Conservation (phyloP, 2,329 filamentous ascomycete species). For the Acrocalymma vagum region DNA sequence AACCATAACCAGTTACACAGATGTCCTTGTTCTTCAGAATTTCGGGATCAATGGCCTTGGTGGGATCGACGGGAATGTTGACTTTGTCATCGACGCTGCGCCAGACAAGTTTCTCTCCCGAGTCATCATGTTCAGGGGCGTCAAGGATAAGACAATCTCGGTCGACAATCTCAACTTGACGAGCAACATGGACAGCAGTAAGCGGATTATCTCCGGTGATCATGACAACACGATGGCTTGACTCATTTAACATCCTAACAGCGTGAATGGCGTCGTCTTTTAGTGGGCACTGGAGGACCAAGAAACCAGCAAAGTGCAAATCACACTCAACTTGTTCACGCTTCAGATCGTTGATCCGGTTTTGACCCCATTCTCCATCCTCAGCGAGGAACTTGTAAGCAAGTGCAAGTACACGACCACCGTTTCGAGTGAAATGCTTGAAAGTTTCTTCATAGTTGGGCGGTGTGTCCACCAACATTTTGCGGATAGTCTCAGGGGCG, state of each 20-base stretch:
- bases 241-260: constrained; percentile 97
- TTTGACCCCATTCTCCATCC: constrained; percentile 81
- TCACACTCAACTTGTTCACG: constrained; percentile 89
- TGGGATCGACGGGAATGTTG: constrained; percentile 84
- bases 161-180: constrained; percentile 96
- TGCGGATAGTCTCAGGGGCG: constrained; percentile 94
- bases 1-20: constrained; percentile 93
- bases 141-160: constrained; percentile 94
- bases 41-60: constrained; percentile 78
- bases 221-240: constrained; percentile 98
- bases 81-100: constrained; percentile 91
- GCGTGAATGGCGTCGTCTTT: constrained; percentile 96
- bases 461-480: constrained; percentile 85
- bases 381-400: constrained; percentile 90
- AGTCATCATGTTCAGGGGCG: constrained; percentile 87
- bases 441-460: constrained; percentile 95
- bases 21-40: constrained; percentile 89
- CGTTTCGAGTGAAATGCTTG: constrained; percentile 97
- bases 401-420: constrained; percentile 90
- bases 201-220: constrained; percentile 98
- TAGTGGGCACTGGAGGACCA: constrained; percentile 92
- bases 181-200: constrained; percentile 93
- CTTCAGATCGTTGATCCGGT: constrained; percentile 91
- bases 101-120: constrained; percentile 87
- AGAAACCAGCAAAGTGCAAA: constrained; percentile 90